Evolutionary conservation across 495 filamentous ascomycete genomes (phyloP).

Genomic region (Penicillium desertorum): DNA sequence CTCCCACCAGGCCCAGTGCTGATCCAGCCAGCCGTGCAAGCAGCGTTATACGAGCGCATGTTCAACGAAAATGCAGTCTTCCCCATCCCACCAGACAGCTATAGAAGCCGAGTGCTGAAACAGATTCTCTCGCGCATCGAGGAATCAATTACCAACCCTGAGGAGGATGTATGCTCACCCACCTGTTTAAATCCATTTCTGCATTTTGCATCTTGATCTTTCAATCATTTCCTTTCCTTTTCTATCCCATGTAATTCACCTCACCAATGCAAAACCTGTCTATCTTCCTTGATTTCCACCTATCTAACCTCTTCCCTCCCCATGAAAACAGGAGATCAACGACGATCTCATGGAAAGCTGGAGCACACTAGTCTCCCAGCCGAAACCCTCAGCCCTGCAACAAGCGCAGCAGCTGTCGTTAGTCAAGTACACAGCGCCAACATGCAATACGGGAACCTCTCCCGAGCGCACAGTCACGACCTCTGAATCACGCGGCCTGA

Average conservation of each 20-base stretch:
- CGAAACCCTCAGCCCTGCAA: constrained; percentile 56
- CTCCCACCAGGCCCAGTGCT: constrained; percentile 56
- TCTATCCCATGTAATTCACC: constrained; percentile 1
- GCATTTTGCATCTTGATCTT: background rate
- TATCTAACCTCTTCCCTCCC: constrained; percentile 12
- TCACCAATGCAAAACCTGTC: constrained; percentile 1
- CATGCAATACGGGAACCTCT: background rate
- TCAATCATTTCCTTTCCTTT: constrained; percentile 3
- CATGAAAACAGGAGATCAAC: constrained; percentile 62
- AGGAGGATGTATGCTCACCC: constrained; percentile 70
- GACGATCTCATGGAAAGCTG: constrained; percentile 67
- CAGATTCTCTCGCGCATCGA: constrained; percentile 64
- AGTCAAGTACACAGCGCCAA: constrained; percentile 66
- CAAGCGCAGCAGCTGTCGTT: constrained; percentile 73
- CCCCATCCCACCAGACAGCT: constrained; percentile 61
- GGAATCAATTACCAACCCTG: constrained; percentile 66
- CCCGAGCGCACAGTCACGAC: constrained; percentile 49
- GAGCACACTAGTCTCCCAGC: constrained; percentile 56
- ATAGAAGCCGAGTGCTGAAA: constrained; percentile 72
- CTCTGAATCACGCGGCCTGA: constrained; percentile 67
- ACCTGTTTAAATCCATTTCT: constrained; percentile 6
- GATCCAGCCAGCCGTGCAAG: constrained; percentile 55
- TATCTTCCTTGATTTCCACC: background rate
- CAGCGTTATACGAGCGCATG: constrained; percentile 58
- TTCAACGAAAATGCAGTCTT: constrained; percentile 57